phyloP scores from a whole-genome alignment of 2,329 filamentous ascomycete species.

The Alternaria viburni region DNA sequence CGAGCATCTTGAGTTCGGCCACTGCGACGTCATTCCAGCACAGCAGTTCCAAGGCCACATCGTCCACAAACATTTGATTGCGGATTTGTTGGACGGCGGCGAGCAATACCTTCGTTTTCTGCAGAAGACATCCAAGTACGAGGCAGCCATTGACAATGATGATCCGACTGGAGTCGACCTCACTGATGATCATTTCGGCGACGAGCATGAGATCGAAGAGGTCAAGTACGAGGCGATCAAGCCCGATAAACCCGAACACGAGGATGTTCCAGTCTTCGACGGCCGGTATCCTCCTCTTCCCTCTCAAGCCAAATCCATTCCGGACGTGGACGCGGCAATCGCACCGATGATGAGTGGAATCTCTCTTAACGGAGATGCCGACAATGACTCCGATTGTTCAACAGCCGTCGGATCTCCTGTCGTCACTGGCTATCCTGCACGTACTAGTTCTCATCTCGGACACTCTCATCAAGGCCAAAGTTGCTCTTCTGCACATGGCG shows the following conservation, averaged over 20 bases:
- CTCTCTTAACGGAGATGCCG: slow-evolving; percentile 18
- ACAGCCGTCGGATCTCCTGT: slow-evolving; percentile 13
- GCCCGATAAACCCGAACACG: slow-evolving; percentile 21
- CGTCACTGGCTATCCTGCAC: background rate
- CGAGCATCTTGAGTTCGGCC: slow-evolving; percentile 60
- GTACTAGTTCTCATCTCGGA: background rate
- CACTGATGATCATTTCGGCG: slow-evolving; percentile 6
- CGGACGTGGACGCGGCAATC: slow-evolving; percentile 5
- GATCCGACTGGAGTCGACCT: slow-evolving; percentile 23
- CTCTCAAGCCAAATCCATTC: background rate
- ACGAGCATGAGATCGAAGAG: slow-evolving; percentile 22
- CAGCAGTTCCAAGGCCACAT: slow-evolving; percentile 57
- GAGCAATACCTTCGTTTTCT: slow-evolving; percentile 29
- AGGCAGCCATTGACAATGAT: slow-evolving; percentile 36
- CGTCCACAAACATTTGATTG: slow-evolving; percentile 58
- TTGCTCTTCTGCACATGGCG: background rate
- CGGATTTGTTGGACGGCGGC: slow-evolving; percentile 32
- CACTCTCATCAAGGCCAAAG: background rate
- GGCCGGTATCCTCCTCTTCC: slow-evolving; percentile 32
- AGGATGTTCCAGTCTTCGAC: background rate
- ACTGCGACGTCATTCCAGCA: slow-evolving; percentile 54
- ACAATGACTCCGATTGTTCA: slow-evolving; percentile 7
- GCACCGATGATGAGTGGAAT: slow-evolving; percentile 15
- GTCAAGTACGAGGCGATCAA: slow-evolving; percentile 33
- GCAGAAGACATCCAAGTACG: slow-evolving; percentile 38